Evolutionary conservation across 108 stramenopile genomes (phyloP).

Genomic region (Fistulifera pelliculosa): DNA sequence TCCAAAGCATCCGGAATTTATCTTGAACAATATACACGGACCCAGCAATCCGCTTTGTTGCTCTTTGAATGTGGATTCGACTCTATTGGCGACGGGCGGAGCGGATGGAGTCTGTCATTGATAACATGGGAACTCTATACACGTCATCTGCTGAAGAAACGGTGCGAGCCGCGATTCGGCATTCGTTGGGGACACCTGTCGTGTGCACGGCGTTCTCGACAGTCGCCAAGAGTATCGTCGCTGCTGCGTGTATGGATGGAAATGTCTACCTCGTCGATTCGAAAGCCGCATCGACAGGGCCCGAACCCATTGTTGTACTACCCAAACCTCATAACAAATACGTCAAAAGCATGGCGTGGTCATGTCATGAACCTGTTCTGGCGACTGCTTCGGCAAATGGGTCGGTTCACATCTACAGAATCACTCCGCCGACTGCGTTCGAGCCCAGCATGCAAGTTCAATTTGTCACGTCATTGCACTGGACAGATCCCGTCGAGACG

Average conservation of each 20-base stretch:
- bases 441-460: conserved; percentile 13
- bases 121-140: conserved; percentile 56
- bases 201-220: conserved; percentile 60
- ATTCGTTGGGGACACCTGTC: conserved; percentile 41
- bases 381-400: conserved; percentile 80
- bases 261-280: conserved; percentile 34
- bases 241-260: conserved; percentile 74
- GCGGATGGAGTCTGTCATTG: conserved; percentile 44
- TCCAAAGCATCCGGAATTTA: conserved; percentile 31
- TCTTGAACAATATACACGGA: conserved; percentile 48
- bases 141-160: conserved; percentile 27
- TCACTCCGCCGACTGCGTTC: conserved; percentile 15
- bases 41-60: conserved; percentile 57
- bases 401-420: conserved; percentile 48
- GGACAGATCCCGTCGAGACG: conserved; percentile 54
- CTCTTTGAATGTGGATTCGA: conserved; percentile 47
- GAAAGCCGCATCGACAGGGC: conserved; percentile 6
- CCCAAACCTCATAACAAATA: conserved; percentile 44
- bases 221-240: conserved; percentile 34
- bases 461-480: conserved; percentile 46
- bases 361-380: conserved; percentile 39
- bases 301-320: conserved; percentile 6
- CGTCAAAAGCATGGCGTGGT: conserved; percentile 60
- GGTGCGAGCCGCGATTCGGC: conserved; percentile 25
- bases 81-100: conserved; percentile 68